phyloP scores from a whole-genome alignment of 139 green algal species.

The Closterium sp. region DNA sequence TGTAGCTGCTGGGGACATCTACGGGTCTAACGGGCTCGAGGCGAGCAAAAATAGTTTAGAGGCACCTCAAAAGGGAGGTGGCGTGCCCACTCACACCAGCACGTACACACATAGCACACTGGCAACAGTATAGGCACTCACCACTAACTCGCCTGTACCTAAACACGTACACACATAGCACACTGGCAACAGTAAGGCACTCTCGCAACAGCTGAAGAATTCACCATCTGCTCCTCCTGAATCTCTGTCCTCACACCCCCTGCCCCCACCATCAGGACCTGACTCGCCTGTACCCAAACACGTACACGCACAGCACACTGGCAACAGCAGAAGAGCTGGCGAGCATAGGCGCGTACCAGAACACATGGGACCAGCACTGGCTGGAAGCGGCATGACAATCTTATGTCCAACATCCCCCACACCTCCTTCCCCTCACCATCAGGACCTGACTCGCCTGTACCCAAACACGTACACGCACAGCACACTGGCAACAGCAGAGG shows the following conservation, averaged over 20 bases:
- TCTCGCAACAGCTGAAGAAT: no score
- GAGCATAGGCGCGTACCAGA: not conserved
- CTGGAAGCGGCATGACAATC: slow-evolving; percentile 3
- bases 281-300: not conserved
- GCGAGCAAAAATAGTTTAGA: no score
- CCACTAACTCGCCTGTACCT: not conserved
- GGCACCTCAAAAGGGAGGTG: no score
- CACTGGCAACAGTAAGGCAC: no score
- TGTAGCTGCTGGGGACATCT: slow-evolving; percentile 36
- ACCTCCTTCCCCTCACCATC: not conserved
- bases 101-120: no score
- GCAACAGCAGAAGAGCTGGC: no score
- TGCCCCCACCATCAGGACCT: slow-evolving; percentile 2
- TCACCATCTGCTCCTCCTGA: no score
- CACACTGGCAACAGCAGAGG: slow-evolving; percentile 13
- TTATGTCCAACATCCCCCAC: no score
- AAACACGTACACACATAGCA: no score
- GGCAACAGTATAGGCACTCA: no score
- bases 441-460: slow-evolving; percentile 4
- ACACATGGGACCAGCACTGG: slow-evolving; percentile 14
- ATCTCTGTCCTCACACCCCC: no score
- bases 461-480: slow-evolving; percentile 25
- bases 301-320: slow-evolving; percentile 23
- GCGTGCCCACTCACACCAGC: no score
- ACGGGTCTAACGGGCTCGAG: slow-evolving; percentile 14